A percentile compares a stretch with the other conserved stretches of the same genome.
Conservation (phyloP, 1,284 basidiomycete genomes). For the Microbotryum violaceum region DNA sequence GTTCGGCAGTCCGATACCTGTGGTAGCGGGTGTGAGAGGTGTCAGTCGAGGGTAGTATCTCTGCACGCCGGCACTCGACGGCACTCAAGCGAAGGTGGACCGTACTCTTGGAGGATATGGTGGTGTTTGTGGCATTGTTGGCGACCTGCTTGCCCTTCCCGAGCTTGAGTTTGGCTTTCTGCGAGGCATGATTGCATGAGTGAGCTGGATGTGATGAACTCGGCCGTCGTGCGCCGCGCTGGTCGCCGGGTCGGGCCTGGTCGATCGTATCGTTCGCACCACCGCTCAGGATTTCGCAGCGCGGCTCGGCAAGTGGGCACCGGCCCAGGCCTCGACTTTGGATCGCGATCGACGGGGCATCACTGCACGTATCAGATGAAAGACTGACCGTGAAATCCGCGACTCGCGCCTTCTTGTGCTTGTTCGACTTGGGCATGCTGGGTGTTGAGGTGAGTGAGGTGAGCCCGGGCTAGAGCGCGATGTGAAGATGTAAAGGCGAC, state of each 20-base stretch:
- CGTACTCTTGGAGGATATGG: slow-evolving; percentile 51
- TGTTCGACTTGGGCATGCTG: slow-evolving; percentile 72
- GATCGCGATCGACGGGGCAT: background rate
- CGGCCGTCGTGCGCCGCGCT: background rate
- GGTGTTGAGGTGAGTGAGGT: background rate
- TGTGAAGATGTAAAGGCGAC: too few species aligned
- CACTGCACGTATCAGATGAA: background rate
- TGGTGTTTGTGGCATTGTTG: slow-evolving; percentile 84
- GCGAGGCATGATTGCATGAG: slow-evolving; percentile 12
- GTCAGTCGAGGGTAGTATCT: background rate
- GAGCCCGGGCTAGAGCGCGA: too few species aligned
- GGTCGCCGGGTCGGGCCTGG: background rate
- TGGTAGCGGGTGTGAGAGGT: background rate
- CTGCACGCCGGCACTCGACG: background rate
- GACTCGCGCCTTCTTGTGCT: slow-evolving; percentile 74
- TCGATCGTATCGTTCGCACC: background rate
- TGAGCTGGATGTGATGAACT: background rate
- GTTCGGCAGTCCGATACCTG: slow-evolving; percentile 80
- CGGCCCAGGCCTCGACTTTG: background rate
- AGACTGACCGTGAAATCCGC: slow-evolving; percentile 71
- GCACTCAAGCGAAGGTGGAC: background rate
- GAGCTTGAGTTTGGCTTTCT: slow-evolving; percentile 95
- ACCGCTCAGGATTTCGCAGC: background rate
- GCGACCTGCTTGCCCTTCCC: slow-evolving; percentile 84
- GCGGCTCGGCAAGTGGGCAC: background rate